These are phyloP conservation scores for Paracoccidioides lutzii DNA, from an alignment of 2,329 filamentous ascomycete genomes.

Conservation along the genomic window DNA sequence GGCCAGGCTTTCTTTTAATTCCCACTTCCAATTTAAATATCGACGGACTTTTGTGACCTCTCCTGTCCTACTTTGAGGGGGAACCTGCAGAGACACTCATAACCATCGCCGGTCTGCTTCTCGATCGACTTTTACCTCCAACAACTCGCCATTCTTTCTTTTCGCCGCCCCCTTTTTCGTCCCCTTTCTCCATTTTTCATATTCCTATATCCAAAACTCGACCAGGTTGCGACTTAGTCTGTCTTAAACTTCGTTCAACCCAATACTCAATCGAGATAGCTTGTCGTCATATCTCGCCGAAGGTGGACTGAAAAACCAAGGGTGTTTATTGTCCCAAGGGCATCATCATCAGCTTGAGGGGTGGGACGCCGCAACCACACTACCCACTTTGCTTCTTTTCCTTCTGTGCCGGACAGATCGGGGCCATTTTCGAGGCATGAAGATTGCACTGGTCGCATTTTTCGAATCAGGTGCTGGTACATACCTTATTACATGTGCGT, in stretches of 20 bases:
- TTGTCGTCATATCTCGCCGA: background rate
- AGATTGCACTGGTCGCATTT: background rate
- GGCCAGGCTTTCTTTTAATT: background rate
- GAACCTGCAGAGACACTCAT: background rate
- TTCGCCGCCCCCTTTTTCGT: background rate
- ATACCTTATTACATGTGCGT: background rate
- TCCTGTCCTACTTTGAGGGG: background rate
- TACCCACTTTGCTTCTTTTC: background rate
- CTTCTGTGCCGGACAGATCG: background rate
- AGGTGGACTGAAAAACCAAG: background rate
- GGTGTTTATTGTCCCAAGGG: background rate
- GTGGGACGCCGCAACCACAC: slow-evolving; percentile 1
- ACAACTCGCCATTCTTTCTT: slow-evolving; percentile 2
- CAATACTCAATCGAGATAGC: background rate
- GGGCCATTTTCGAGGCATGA: slow-evolving; percentile 1
- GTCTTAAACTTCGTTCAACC: background rate
- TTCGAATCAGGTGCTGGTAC: background rate
- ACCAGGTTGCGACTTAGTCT: background rate
- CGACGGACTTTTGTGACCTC: slow-evolving; percentile 4
- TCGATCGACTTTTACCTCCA: background rate
- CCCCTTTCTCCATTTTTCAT: background rate
- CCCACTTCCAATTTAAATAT: slow-evolving; percentile 5
- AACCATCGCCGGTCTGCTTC: background rate
- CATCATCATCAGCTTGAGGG: background rate
- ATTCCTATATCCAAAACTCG: background rate